Evolutionary conservation across 2,329 filamentous ascomycete species (phyloP), one percentile per base, ranked within the genome.

Genomic region (Balansia obtecta): DNA sequence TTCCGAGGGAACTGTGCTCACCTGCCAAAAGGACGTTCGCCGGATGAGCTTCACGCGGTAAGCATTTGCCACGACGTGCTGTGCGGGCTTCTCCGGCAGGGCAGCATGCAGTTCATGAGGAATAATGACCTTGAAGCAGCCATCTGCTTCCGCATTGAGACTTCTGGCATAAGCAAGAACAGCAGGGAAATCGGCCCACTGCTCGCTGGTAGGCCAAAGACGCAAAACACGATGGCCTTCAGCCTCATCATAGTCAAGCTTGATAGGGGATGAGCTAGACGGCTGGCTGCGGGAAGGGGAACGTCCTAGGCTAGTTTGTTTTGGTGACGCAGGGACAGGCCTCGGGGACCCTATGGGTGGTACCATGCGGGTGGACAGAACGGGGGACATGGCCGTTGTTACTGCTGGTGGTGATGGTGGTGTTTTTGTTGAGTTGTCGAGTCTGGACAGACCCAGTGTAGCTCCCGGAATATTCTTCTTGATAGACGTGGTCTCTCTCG

Each of bases 121-220:
- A 13, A 69, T 59, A 22, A 64, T 51, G 6, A 68, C 61, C 54
- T 69, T 69, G 57, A 69, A 69, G 59, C 66, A 69, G 30, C 66
- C 66, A 38, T 69, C 63, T 3, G 55, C 53, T 12, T 61, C 57
- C 20, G 63, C 65, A 16, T 64, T 60, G 1, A 61, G 61, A 9
- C 52, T 55, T 38, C 57, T 57, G 5, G 66, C 66, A 50, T 62
- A 62, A 16, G 60, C 54, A n/a, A 69, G 58, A 37, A 68, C 57
- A 16, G 63, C 54, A 3, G 66, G 60, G 34, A 69, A 69, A 48
- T 69, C 63, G 20, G 55, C 53, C 66, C 66, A 69, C 53, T 69
- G 66, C 22, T 59, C 53, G 5, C 53, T 46, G 0, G 64, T 66
- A 9, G 66, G 66, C 44, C 61, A 64, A 49, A 69, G 58, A 34